Percentiles rank a stretch among this genome's conserved stretches.
These are phyloP conservation scores for Sphaerostilbella broomeana DNA, from an alignment of 2,329 filamentous ascomycete species.

Conservation along the genomic window DNA sequence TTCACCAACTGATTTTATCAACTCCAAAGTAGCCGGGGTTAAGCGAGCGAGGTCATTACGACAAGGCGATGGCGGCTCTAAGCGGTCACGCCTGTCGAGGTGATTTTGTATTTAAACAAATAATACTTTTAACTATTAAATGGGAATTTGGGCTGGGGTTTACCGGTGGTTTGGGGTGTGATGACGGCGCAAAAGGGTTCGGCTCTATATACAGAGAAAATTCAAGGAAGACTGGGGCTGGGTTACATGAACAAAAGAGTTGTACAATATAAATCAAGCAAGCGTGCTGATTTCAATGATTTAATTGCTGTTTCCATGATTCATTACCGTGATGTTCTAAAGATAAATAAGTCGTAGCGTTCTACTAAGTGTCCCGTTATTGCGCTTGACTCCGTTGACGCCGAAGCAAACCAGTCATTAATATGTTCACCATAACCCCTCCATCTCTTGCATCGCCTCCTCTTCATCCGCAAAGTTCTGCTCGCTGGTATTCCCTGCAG, in stretches of 20 bases:
- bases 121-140: background rate
- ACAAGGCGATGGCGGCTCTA: constrained; percentile 10
- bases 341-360: background rate
- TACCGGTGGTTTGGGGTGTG: constrained; percentile 10
- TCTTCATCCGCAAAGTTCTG: constrained; percentile 57
- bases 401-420: background rate
- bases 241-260: background rate
- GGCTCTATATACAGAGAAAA: constrained; percentile 2
- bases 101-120: constrained; percentile 15
- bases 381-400: background rate
- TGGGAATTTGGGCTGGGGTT: background rate
- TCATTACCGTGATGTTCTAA: background rate
- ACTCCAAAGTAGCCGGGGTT: constrained; percentile 18
- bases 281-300: constrained; percentile 2
- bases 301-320: background rate
- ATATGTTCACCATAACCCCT: constrained; percentile 43
- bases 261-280: constrained; percentile 12
- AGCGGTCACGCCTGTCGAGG: constrained; percentile 17
- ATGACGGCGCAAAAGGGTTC: constrained; percentile 13
- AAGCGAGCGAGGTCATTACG: constrained; percentile 3
- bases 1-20: constrained; percentile 19
- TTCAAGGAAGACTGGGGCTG: background rate
- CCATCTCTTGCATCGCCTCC: constrained; percentile 61
- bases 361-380: background rate
- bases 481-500: constrained; percentile 24